A percentile compares a stretch with the other conserved stretches of the same genome.
phyloP scores from a whole-genome alignment of 208 protist genomes.

The Blastocrithidia nonstop region DNA sequence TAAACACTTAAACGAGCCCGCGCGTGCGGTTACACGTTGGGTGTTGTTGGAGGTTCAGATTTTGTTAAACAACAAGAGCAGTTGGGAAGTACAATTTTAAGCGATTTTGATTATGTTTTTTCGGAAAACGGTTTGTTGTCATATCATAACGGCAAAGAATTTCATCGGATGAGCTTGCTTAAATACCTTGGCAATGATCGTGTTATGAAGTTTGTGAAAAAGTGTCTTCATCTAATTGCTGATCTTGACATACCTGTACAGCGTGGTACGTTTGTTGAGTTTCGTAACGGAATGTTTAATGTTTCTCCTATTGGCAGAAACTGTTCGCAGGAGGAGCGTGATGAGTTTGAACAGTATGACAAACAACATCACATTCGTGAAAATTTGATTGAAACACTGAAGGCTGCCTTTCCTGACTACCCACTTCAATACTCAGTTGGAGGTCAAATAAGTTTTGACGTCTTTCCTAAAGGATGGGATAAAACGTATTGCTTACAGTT shows the following conservation, averaged over 20 bases:
- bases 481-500: constrained; percentile 98
- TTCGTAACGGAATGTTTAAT: constrained; percentile 99
- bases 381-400: constrained; percentile 87
- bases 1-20: constrained; percentile 70
- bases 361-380: constrained; percentile 90
- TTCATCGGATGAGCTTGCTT: constrained; percentile 84
- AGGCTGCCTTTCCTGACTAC: constrained; percentile 67
- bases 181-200: constrained; percentile 89
- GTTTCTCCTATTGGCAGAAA: constrained; percentile 98
- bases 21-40: constrained; percentile 79
- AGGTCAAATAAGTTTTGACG: constrained; percentile 99
- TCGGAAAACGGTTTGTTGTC: constrained; percentile 96
- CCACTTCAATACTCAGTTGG: constrained; percentile 96
- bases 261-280: constrained; percentile 99
- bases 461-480: constrained; percentile 99
- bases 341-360: constrained; percentile 97
- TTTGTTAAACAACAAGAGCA: constrained; percentile 96
- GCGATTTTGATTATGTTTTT: constrained; percentile 97
- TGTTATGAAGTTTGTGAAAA: constrained; percentile 93
- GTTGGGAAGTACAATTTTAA: constrained; percentile 78
- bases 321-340: constrained; percentile 94
- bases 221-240: constrained; percentile 86
- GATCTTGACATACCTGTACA: constrained; percentile 97
- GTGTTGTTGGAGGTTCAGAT: constrained; percentile 98
- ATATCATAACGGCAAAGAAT: constrained; percentile 82